Conservation (phyloP, 2,329 filamentous ascomycete species). For the Nakataea oryzae region DNA sequence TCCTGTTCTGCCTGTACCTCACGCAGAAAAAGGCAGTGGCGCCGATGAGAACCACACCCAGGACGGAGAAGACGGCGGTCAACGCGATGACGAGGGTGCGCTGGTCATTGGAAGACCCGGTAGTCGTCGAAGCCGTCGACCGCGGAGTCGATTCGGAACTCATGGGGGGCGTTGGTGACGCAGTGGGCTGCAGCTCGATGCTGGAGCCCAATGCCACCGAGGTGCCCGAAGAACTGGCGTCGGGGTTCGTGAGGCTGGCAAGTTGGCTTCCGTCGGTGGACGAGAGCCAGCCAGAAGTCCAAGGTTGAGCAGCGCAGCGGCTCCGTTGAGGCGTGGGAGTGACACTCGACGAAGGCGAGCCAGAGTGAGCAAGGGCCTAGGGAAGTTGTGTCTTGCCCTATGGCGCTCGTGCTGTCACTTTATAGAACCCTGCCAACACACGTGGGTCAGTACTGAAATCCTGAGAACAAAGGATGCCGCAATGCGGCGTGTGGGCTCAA, state of each 20-base stretch:
- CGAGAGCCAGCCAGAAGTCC: background rate
- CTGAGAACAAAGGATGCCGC: background rate
- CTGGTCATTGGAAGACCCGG: slow-evolving; percentile 6
- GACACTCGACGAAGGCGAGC: background rate
- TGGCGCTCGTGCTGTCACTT: background rate
- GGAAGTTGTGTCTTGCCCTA: background rate
- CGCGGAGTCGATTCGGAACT: background rate
- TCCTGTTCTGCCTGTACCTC: slow-evolving; percentile 23
- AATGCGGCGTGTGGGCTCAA: background rate
- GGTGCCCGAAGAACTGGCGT: background rate
- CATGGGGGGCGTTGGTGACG: background rate
- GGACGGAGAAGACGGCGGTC: slow-evolving; percentile 35
- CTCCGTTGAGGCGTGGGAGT: background rate
- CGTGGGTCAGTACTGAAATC: background rate
- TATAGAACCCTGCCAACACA: background rate
- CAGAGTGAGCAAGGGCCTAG: too few relatives aligned
- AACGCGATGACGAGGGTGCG: slow-evolving; percentile 38
- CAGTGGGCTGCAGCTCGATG: background rate
- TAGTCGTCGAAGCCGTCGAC: background rate
- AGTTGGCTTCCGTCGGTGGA: background rate
- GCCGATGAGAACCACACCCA: slow-evolving; percentile 28
- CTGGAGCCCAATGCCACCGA: background rate
- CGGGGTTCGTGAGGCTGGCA: background rate
- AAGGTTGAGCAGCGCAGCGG: background rate
- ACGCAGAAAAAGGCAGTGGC: slow-evolving; percentile 26